Conservation (phyloP, 306 rosid species). For the Erythrophleum fordii region DNA sequence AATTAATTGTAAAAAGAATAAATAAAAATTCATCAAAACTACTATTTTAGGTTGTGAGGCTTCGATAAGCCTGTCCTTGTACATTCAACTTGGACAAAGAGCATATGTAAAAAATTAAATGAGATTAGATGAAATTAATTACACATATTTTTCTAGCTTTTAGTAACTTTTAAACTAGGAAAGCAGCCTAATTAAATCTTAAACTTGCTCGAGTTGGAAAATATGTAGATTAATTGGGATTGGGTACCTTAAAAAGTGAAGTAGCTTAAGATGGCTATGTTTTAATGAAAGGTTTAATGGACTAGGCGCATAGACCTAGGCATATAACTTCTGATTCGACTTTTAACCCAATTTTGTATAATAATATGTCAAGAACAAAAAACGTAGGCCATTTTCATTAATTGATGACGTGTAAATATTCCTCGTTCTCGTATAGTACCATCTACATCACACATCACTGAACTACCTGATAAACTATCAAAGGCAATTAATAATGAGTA, state of each 20-base stretch:
- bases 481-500: neutral
- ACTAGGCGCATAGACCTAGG: slow-evolving; percentile 30
- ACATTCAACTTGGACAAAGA: neutral
- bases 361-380: neutral
- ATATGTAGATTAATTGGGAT: neutral
- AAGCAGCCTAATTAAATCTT: neutral
- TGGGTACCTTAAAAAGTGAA: slow-evolving; percentile 26
- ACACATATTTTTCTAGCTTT: neutral
- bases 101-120: neutral
- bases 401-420: neutral
- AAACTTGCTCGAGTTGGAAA: slow-evolving; percentile 23
- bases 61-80: too few relatives aligned
- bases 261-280: slow-evolving; percentile 21
- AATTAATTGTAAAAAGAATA: neutral
- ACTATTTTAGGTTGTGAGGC: neutral
- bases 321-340: neutral
- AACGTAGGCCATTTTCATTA: neutral
- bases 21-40: neutral
- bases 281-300: slow-evolving; percentile 42
- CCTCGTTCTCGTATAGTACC: neutral
- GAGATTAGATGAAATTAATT: neutral
- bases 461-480: neutral
- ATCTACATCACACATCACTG: slow-evolving; percentile 28
- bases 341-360: slow-evolving; percentile 6
- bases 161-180: neutral